These are phyloP conservation scores for Hondaea fermentalgiana DNA, from an alignment of 108 stramenopile genomes.

Conservation along the genomic window DNA sequence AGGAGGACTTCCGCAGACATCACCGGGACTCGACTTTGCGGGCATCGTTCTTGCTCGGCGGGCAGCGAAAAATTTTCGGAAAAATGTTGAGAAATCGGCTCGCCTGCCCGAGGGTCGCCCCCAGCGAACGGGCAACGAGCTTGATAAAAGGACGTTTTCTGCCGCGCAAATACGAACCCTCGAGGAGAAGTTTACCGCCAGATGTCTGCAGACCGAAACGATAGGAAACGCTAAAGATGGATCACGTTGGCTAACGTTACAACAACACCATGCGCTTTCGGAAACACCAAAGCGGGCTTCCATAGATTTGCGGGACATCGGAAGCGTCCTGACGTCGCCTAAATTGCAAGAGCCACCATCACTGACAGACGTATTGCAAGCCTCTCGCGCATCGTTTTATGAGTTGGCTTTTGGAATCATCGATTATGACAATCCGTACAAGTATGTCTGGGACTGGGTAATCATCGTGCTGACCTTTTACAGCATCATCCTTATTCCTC, in stretches of 20 bases:
- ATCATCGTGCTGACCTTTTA: background rate
- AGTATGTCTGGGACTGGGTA: background rate
- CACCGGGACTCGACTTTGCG: too few relatives aligned
- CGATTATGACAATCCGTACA: background rate
- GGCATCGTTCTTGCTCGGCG: too few relatives aligned
- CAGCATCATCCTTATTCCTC: background rate
- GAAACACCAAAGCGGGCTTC: too few relatives aligned
- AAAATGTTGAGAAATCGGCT: too few relatives aligned
- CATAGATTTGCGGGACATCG: background rate
- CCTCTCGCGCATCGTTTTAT: background rate
- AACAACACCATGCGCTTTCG: background rate
- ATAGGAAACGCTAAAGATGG: background rate
- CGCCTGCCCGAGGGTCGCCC: background rate
- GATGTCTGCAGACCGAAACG: background rate
- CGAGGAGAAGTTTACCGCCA: background rate
- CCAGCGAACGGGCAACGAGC: background rate
- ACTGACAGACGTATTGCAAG: background rate
- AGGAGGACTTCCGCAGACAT: too few relatives aligned
- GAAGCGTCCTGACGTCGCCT: background rate
- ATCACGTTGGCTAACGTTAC: background rate
- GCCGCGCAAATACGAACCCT: background rate
- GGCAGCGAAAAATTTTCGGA: too few relatives aligned
- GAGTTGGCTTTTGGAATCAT: background rate
- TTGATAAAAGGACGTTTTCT: background rate
- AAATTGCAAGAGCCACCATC: background rate